phyloP scores from a whole-genome alignment of 192 early-diverging fungal genomes.

The Rhizophagus prolifer region DNA sequence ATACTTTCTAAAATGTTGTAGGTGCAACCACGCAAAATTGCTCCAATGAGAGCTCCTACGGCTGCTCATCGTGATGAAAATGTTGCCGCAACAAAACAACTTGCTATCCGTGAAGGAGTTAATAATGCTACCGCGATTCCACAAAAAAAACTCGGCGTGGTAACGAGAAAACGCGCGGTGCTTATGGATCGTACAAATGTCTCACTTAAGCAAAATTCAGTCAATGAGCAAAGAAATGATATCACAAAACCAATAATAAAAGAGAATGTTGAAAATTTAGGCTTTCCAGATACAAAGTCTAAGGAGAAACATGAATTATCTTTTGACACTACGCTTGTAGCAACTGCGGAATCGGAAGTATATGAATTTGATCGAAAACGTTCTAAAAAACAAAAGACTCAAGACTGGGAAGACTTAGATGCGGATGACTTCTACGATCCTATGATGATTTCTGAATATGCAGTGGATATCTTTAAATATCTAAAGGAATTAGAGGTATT shows the following conservation, averaged over 20 bases:
- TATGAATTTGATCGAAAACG: conserved; percentile 2
- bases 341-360: too few species aligned
- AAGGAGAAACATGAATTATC: neutral
- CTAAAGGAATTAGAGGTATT: conserved; percentile 71
- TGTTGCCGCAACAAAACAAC: neutral
- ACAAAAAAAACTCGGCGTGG: neutral
- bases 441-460: conserved; percentile 92
- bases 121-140: neutral
- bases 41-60: neutral
- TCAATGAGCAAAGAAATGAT: neutral
- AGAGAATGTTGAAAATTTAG: neutral
- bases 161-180: neutral
- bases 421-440: conserved; percentile 80
- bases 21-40: neutral
- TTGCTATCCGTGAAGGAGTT: neutral
- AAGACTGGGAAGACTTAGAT: conserved; percentile 75
- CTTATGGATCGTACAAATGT: neutral
- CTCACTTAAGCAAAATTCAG: neutral
- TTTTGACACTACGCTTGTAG: neutral
- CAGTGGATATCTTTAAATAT: conserved; percentile 89
- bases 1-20: neutral
- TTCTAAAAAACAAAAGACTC: conserved; percentile 32
- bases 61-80: neutral
- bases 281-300: neutral
- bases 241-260: neutral